phyloP scores from a whole-genome alignment of 2,329 filamentous ascomycete species.

The Stagonosporopsis vannaccii region DNA sequence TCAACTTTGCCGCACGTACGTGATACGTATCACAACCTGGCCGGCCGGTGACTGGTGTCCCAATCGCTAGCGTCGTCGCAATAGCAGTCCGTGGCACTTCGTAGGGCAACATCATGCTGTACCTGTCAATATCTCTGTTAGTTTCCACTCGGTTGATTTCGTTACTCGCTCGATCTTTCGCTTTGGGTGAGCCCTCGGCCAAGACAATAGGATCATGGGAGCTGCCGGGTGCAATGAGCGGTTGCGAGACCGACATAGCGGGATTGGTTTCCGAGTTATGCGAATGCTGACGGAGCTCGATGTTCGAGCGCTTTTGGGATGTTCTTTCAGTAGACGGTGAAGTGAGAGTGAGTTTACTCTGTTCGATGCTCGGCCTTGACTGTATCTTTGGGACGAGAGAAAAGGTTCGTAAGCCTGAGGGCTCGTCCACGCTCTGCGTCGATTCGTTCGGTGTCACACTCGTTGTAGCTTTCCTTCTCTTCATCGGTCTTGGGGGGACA shows the following conservation, averaged over 20 bases:
- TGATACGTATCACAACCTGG: conserved; percentile 26
- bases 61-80: conserved; percentile 11
- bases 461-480: neutral
- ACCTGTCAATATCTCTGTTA: conserved; percentile 22
- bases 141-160: conserved; percentile 5
- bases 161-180: neutral
- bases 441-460: neutral
- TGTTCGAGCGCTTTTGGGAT: neutral
- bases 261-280: neutral
- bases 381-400: neutral
- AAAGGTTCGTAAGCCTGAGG: neutral
- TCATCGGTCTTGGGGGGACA: neutral
- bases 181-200: conserved; percentile 22
- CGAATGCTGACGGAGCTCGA: too few species aligned
- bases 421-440: neutral
- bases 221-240: conserved; percentile 19
- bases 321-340: conserved; percentile 12
- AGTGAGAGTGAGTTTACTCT: conserved; percentile 19
- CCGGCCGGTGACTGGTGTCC: conserved; percentile 23
- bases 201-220: conserved; percentile 36
- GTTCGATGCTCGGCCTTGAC: neutral
- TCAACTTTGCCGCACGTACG: conserved; percentile 19
- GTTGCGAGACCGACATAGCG: neutral
- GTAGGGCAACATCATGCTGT: conserved; percentile 17
- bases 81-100: conserved; percentile 10